Conservation (phyloP, 169 alveolate genomes). For the Plasmodium relictum region DNA sequence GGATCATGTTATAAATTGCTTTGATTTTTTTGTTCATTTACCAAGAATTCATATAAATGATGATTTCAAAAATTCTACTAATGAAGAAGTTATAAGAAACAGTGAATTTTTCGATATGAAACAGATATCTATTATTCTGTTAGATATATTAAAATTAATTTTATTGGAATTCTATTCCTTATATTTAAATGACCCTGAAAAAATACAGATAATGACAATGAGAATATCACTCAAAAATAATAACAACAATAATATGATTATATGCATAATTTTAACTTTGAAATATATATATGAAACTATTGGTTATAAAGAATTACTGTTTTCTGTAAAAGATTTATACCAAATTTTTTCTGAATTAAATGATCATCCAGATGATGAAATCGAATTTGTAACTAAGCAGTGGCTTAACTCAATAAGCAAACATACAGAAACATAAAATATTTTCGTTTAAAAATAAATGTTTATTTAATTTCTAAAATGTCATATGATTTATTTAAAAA, state of each 20-base stretch:
- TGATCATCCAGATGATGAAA: slow-evolving; percentile 76
- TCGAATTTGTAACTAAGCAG: slow-evolving; percentile 41
- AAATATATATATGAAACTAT: slow-evolving; percentile 67
- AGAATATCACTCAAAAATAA: slow-evolving; percentile 67
- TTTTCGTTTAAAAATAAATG: not conserved
- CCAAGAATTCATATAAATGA: slow-evolving; percentile 54
- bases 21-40: slow-evolving; percentile 37
- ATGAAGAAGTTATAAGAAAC: slow-evolving; percentile 34
- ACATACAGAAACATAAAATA: slow-evolving; percentile 7
- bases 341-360: slow-evolving; percentile 65
- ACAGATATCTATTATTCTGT: slow-evolving; percentile 9
- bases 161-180: slow-evolving; percentile 25
- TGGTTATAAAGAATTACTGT: slow-evolving; percentile 49
- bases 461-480: no score
- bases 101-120: slow-evolving; percentile 31
- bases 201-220: slow-evolving; percentile 74
- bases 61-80: slow-evolving; percentile 17
- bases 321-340: slow-evolving; percentile 54
- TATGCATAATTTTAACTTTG: slow-evolving; percentile 37
- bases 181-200: slow-evolving; percentile 62
- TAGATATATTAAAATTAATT: slow-evolving; percentile 50
- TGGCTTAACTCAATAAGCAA: slow-evolving; percentile 53
- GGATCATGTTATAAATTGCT: slow-evolving; percentile 48
- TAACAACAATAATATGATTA: slow-evolving; percentile 51
- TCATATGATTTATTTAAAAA: no score